phyloP scores from a whole-genome alignment of 2,329 filamentous ascomycete genomes.

The Aspergillus sp. region DNA sequence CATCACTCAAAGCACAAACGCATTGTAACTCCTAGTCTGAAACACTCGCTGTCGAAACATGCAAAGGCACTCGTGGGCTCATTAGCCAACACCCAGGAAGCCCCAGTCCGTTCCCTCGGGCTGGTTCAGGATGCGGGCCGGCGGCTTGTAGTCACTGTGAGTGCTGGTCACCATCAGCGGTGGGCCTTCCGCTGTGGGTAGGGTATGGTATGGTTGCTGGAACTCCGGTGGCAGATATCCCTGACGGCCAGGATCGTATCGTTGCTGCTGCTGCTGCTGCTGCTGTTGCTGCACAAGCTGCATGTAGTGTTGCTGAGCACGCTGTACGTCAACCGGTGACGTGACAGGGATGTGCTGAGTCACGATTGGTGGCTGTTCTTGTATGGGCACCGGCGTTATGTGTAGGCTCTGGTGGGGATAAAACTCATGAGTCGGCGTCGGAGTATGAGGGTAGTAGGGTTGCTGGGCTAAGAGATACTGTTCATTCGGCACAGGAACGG shows the following conservation, averaged over 20 bases:
- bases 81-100: conserved; percentile 41
- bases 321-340: conserved; percentile 31
- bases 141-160: conserved; percentile 35
- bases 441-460: conserved; percentile 35
- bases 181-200: conserved; percentile 33
- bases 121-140: conserved; percentile 37
- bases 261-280: conserved; percentile 25
- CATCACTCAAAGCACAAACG: conserved; percentile 1
- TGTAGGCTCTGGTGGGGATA: conserved; percentile 38
- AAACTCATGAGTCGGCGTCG: conserved; percentile 39
- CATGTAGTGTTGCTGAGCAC: conserved; percentile 34
- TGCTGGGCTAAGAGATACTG: conserved; percentile 41
- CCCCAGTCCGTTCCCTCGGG: conserved; percentile 44
- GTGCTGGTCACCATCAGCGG: conserved; percentile 38
- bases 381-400: conserved; percentile 33
- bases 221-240: conserved; percentile 37
- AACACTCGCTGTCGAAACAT: neutral
- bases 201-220: conserved; percentile 29
- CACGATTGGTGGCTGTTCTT: conserved; percentile 33
- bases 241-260: conserved; percentile 33
- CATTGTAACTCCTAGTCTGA: neutral
- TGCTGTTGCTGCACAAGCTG: conserved; percentile 38
- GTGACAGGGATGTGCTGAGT: conserved; percentile 34
- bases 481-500: conserved; percentile 34
- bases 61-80: neutral